A percentile compares a stretch with the other conserved stretches of the same genome.
Conservation (phyloP, 202 grass and related monocot genomes). For the Carex sylvatica region DNA sequence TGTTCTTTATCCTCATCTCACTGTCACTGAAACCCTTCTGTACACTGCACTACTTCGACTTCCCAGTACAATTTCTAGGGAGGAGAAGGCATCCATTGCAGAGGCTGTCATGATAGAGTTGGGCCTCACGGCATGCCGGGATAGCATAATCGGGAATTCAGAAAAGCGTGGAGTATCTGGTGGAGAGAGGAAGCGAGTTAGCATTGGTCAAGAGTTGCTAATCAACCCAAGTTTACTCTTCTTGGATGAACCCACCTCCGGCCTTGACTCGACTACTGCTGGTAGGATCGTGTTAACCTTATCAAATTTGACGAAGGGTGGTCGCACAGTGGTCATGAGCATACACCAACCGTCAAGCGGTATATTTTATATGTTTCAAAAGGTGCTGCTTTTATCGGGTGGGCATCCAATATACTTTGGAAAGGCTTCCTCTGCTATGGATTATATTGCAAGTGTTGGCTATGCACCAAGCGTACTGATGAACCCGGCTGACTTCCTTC, state of each 20-base stretch:
- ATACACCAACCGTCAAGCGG: conserved; percentile 54
- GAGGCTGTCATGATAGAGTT: conserved; percentile 38
- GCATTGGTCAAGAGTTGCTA: conserved; percentile 68
- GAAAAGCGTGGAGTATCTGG: conserved; percentile 39
- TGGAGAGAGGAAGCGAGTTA: conserved; percentile 45
- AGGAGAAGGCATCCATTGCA: conserved; percentile 29
- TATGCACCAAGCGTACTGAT: conserved; percentile 29
- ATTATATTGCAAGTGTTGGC: conserved; percentile 36
- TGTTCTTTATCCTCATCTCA: conserved; percentile 47
- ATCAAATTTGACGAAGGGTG: conserved; percentile 18
- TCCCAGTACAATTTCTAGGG: conserved; percentile 20
- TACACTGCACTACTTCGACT: conserved; percentile 51
- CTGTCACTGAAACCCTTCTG: conserved; percentile 41
- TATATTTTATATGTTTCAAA: conserved; percentile 55
- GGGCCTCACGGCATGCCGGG: conserved; percentile 30
- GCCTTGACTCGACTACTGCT: conserved; percentile 50
- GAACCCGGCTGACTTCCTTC: conserved; percentile 53
- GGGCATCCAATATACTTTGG: conserved; percentile 42
- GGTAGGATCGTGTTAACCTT: conserved; percentile 34
- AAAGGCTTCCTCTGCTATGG: conserved; percentile 31
- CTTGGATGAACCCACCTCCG: conserved; percentile 92
- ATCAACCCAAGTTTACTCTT: conserved; percentile 83
- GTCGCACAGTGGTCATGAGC: conserved; percentile 44
- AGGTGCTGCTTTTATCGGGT: conserved; percentile 39
- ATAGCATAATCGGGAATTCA: conserved; percentile 40